Evolutionary conservation across 257 asterid genomes (phyloP).

Genomic region (Pogostemon cablin): DNA sequence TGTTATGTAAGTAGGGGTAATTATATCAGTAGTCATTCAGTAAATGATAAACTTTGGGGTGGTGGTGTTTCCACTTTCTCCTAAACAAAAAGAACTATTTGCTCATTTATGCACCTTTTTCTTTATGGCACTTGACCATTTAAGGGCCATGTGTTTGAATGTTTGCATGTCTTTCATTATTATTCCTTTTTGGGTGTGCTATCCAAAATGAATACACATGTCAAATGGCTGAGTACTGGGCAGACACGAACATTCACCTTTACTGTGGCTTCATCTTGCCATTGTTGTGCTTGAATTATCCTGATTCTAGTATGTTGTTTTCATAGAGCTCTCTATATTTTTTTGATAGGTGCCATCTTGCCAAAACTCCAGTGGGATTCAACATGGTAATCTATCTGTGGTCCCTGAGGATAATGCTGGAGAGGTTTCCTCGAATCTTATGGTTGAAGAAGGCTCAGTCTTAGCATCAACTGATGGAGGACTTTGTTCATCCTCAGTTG

Average conservation of each 20-base stretch:
- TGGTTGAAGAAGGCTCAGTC: constrained; percentile 44
- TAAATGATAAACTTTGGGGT: background rate
- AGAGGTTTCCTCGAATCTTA: constrained; percentile 46
- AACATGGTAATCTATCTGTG: constrained; percentile 37
- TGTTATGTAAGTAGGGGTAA: background rate
- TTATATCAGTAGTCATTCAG: background rate
- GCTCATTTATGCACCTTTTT: background rate
- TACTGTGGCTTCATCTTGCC: background rate
- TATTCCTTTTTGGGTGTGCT: background rate
- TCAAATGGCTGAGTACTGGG: background rate
- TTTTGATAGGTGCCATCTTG: constrained; percentile 47
- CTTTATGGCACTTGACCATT: background rate
- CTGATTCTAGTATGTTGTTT: background rate
- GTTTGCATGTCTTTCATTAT: background rate
- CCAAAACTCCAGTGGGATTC: constrained; percentile 39
- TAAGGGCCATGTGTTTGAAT: background rate
- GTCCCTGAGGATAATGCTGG: constrained; percentile 38
- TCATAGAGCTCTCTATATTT: constrained; percentile 22
- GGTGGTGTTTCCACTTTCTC: background rate
- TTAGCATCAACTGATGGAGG: constrained; percentile 45
- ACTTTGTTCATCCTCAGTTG: constrained; percentile 42
- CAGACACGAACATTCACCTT: constrained; percentile 1
- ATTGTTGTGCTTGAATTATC: constrained; percentile 2
- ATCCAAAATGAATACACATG: background rate
- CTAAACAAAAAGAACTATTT: background rate